A percentile compares a stretch with the other conserved stretches of the same genome.
phyloP scores from a whole-genome alignment of 1,139 yeast genomes.

The Kurtzmaniella natalensis region DNA sequence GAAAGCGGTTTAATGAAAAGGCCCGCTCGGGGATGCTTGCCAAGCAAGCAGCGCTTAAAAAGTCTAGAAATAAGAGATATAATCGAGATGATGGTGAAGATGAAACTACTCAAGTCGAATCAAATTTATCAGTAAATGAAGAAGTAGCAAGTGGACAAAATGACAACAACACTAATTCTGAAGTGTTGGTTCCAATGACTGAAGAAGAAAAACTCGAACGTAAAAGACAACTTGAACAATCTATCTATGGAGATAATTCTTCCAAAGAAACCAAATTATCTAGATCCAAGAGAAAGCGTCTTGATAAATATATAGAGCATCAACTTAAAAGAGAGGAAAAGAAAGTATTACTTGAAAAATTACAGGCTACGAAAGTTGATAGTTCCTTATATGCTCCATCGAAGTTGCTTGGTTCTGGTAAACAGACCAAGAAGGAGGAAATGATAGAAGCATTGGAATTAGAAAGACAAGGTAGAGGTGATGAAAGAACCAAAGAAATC shows the following conservation, averaged over 20 bases:
- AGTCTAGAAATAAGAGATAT: slow-evolving; percentile 66
- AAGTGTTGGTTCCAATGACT: slow-evolving; percentile 45
- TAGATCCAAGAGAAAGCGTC: slow-evolving; percentile 67
- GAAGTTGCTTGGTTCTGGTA: slow-evolving; percentile 74
- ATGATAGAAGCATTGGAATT: slow-evolving; percentile 70
- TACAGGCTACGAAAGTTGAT: slow-evolving; percentile 69
- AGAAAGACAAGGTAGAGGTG: slow-evolving; percentile 71
- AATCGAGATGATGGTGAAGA: slow-evolving; percentile 40
- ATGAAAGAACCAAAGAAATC: slow-evolving; percentile 57
- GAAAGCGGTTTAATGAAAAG: slow-evolving; percentile 78
- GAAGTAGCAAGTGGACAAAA: slow-evolving; percentile 6
- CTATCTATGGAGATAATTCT: slow-evolving; percentile 46
- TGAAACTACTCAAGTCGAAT: slow-evolving; percentile 8
- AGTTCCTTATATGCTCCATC: slow-evolving; percentile 65
- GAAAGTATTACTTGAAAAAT: slow-evolving; percentile 67
- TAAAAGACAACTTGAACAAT: slow-evolving; percentile 61
- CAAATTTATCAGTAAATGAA: too few species aligned
- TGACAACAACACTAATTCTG: slow-evolving; percentile 54
- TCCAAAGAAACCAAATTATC: slow-evolving; percentile 64
- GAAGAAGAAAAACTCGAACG: slow-evolving; percentile 59
- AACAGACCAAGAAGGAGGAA: slow-evolving; percentile 65
- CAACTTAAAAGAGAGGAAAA: slow-evolving; percentile 89
- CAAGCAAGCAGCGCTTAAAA: slow-evolving; percentile 67
- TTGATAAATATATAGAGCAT: slow-evolving; percentile 78
- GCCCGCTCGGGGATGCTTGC: slow-evolving; percentile 84